These are phyloP conservation scores for Poteriospumella lacustris DNA, from an alignment of 108 stramenopile genomes.

Conservation along the genomic window DNA sequence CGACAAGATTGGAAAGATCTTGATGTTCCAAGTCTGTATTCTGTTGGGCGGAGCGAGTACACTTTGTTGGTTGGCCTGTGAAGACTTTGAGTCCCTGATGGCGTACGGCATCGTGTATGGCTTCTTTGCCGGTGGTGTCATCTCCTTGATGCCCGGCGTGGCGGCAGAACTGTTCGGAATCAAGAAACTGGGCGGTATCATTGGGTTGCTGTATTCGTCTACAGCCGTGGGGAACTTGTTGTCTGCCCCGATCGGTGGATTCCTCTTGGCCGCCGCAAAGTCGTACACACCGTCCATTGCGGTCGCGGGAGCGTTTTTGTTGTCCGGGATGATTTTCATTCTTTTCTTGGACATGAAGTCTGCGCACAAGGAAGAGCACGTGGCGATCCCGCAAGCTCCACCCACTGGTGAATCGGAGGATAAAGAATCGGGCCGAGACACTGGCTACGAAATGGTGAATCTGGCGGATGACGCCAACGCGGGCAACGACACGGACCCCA, in stretches of 20 bases:
- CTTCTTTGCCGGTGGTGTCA: conserved; percentile 18
- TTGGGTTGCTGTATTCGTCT: neutral
- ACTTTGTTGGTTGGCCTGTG: conserved; percentile 14
- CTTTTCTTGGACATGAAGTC: too few species aligned
- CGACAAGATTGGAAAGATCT: conserved; percentile 1
- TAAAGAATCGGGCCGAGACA: too few species aligned
- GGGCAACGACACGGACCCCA: too few species aligned
- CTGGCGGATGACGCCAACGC: too few species aligned
- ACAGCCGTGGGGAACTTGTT: conserved; percentile 6
- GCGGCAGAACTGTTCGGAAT: neutral
- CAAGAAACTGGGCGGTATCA: conserved; percentile 9
- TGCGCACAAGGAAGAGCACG: too few species aligned
- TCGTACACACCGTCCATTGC: neutral
- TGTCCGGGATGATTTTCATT: too few species aligned
- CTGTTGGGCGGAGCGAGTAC: neutral
- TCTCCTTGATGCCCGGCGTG: conserved; percentile 5
- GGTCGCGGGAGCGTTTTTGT: neutral
- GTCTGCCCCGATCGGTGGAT: conserved; percentile 26
- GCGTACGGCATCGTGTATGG: conserved; percentile 10
- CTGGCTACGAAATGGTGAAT: too few species aligned
- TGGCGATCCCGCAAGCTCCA: too few species aligned
- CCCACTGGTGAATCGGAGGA: too few species aligned
- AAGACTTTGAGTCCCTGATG: neutral
- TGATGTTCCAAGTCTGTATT: conserved; percentile 9
- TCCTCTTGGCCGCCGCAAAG: neutral